These are phyloP conservation scores for Phellinidium pouzarii DNA, from an alignment of 1,284 basidiomycete species.

Conservation along the genomic window DNA sequence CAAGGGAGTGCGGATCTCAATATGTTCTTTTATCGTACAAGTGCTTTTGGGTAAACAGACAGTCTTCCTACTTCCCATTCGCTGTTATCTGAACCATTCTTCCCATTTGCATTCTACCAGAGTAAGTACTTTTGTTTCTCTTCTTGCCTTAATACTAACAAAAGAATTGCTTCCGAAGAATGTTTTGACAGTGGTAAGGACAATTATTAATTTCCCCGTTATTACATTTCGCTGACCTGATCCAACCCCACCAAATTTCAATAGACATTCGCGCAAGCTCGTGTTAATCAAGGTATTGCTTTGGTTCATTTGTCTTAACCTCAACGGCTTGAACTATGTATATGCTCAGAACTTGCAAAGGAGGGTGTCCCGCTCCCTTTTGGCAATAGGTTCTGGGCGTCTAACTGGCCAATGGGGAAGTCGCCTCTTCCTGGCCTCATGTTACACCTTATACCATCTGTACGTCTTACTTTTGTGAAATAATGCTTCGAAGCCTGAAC, in stretches of 20 bases:
- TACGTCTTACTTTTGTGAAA: constrained; percentile 13
- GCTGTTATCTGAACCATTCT: background rate
- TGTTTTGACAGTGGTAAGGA: constrained; percentile 30
- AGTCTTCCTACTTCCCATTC: background rate
- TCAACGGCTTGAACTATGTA: background rate
- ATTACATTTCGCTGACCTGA: background rate
- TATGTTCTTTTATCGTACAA: background rate
- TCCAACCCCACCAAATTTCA: background rate
- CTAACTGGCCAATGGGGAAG: constrained; percentile 39
- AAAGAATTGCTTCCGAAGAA: constrained; percentile 26
- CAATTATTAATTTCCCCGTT: background rate
- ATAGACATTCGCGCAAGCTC: constrained; percentile 39
- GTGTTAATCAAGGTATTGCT: constrained; percentile 45
- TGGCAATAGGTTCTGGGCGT: constrained; percentile 37
- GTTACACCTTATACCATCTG: constrained; percentile 34
- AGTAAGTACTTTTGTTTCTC: background rate
- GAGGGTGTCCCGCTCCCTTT: constrained; percentile 45
- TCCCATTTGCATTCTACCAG: too few species aligned
- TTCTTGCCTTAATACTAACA: background rate
- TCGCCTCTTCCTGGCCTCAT: constrained; percentile 40
- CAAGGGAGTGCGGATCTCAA: background rate
- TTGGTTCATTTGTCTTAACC: constrained; percentile 23
- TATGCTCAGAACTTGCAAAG: constrained; percentile 39
- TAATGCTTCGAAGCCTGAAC: background rate
- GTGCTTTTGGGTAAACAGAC: constrained; percentile 13